These are phyloP conservation scores for Nigrospora oryzae DNA, from an alignment of 2,329 filamentous ascomycete genomes.

Conservation along the genomic window DNA sequence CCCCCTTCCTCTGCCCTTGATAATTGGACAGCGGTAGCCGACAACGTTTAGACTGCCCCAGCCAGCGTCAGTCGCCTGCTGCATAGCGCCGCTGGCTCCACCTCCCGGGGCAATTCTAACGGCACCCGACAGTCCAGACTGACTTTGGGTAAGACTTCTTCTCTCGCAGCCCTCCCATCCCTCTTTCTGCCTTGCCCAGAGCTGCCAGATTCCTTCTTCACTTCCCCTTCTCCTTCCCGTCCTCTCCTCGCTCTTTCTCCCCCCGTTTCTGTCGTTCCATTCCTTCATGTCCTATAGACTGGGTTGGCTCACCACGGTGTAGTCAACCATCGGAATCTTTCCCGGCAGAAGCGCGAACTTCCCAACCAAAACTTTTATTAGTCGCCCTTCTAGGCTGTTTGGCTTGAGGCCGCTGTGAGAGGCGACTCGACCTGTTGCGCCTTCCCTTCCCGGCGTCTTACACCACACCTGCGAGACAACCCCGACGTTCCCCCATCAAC, in stretches of 20 bases:
- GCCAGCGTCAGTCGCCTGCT: neutral
- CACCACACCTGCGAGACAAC: neutral
- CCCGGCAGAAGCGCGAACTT: too few species aligned
- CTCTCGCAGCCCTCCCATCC: neutral
- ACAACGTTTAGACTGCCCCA: neutral
- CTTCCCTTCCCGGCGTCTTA: too few species aligned
- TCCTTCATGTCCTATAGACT: conserved; percentile 4
- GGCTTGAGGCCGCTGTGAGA: too few species aligned
- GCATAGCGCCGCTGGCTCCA: neutral
- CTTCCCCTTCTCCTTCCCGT: conserved; percentile 1
- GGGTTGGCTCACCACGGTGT: conserved; percentile 5
- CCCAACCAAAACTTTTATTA: too few species aligned
- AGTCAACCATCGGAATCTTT: conserved; percentile 3
- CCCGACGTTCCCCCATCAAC: conserved; percentile 16
- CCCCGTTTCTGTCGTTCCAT: neutral
- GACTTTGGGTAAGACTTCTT: conserved; percentile 7
- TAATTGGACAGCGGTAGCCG: neutral
- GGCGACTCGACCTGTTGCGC: too few species aligned
- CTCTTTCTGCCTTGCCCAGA: neutral
- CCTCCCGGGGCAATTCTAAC: conserved; percentile 4
- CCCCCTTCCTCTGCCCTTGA: too few species aligned
- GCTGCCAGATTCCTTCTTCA: neutral
- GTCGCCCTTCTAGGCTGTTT: too few species aligned
- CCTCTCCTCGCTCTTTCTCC: conserved; percentile 1
- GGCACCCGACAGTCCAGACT: conserved; percentile 3